Base-by-base conservation (phyloP, 176 grass and related monocot species). In the Raddia distichophylla region DNA sequence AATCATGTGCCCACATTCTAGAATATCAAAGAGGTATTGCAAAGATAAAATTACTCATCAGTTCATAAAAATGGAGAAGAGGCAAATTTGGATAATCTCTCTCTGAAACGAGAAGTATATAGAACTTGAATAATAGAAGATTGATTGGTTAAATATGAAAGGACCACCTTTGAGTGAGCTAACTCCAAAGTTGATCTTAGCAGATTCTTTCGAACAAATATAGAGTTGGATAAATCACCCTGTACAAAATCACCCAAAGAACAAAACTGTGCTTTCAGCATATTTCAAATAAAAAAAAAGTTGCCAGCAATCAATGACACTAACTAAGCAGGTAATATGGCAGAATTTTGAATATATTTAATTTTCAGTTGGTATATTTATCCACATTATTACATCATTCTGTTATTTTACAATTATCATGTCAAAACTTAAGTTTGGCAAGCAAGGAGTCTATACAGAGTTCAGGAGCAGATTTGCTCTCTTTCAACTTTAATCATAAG, bases 181-280 rank as follows among this genome's bases (percentile, higher is more conserved):
- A 89, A 74, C 67, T 93, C 90, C 74, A 98, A 76, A 63, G 75
- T 65, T 89, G 92, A 85, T 86, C 88, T 90, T 80, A 98, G 69
- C 62, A 98, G 78, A 87, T 90, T 90, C 86, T 94, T 98, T 72
- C 92, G 82, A 75, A 94, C 49, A 61, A 89, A 89, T n/a, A 92
- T 84, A 77, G 87, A 81, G 75, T 77, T 91, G 57, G 85, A 89
- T 74, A 91, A 61, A 87, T 91, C 86, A 68, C 92, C 92, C 95
- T 97, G 87, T 70, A 87, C 46, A 60, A 18, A 8, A 65, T 64
- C 51, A 84, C 32, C 56, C 64, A 69, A 88, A 69, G 53, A 89
- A 88, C n/a, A 68, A 17, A 74, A 69, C 22, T 14, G 72, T 81
- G 44, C 60, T 52, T 73, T 73, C n/a, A 10, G 12, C 18, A 64